Evolutionary conservation across 2,329 filamentous ascomycete genomes (phyloP).

Genomic region (Leptographium procerum): DNA sequence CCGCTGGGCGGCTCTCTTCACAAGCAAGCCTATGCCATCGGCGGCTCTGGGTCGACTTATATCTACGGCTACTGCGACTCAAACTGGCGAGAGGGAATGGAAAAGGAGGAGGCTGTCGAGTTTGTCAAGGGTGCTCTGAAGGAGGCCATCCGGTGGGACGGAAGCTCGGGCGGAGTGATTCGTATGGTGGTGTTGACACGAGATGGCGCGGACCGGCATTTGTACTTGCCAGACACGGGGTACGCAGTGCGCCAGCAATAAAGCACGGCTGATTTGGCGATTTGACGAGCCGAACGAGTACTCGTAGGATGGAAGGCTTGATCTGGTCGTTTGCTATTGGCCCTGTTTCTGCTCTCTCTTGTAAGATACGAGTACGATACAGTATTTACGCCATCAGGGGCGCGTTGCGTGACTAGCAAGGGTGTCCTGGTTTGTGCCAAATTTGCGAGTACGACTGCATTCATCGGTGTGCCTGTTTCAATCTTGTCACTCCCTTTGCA

Average conservation of each 20-base stretch:
- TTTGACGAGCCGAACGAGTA: too few relatives aligned
- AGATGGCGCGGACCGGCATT: constrained; percentile 79
- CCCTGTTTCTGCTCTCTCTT: neutral
- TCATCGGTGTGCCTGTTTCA: neutral
- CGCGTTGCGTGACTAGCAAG: neutral
- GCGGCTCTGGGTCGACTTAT: constrained; percentile 94
- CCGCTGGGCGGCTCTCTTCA: constrained; percentile 92
- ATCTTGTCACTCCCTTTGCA: too few relatives aligned
- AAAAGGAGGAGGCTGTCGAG: constrained; percentile 74
- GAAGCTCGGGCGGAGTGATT: constrained; percentile 95
- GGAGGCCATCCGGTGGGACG: constrained; percentile 99
- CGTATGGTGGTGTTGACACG: constrained; percentile 92
- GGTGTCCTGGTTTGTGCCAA: neutral
- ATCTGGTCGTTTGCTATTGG: neutral
- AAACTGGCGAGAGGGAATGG: constrained; percentile 93
- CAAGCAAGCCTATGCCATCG: constrained; percentile 93
- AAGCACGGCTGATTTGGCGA: constrained; percentile 7
- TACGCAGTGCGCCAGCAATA: constrained; percentile 65
- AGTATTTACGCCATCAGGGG: neutral
- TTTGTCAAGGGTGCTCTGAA: constrained; percentile 87
- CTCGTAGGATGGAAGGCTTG: neutral
- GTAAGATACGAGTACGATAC: neutral
- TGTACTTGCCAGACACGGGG: constrained; percentile 88
- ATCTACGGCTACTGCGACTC: constrained; percentile 99
- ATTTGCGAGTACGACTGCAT: neutral